Evolutionary conservation across 306 rosid genomes (phyloP).

Genomic region (Quercus parvula): DNA sequence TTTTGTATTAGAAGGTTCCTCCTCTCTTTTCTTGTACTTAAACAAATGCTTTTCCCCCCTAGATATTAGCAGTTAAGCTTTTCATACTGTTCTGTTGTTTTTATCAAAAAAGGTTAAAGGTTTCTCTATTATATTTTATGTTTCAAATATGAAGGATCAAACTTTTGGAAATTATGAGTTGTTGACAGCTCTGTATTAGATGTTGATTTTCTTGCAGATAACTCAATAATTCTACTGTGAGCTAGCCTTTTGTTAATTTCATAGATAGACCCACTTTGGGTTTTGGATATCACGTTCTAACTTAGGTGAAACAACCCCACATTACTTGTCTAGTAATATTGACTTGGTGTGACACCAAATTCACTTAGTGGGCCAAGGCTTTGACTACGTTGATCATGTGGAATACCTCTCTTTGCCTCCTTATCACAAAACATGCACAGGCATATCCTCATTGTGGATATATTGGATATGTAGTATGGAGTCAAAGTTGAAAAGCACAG

Average conservation of each 20-base stretch:
- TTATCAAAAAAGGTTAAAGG: not conserved
- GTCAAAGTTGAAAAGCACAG: not conserved
- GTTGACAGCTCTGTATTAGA: not conserved
- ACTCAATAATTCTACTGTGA: not conserved
- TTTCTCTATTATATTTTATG: not conserved
- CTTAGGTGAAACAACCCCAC: not conserved
- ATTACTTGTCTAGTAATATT: not conserved
- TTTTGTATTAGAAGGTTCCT: constrained; percentile 72
- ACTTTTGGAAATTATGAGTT: not conserved
- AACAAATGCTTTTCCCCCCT: not conserved
- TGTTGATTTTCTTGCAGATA: not conserved
- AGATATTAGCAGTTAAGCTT: not conserved
- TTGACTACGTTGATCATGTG: not conserved
- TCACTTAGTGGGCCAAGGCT: not conserved
- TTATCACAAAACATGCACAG: not conserved
- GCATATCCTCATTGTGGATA: not conserved
- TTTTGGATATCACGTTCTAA: not conserved
- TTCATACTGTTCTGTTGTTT: not conserved
- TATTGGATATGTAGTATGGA: not conserved
- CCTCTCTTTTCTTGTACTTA: constrained; percentile 9
- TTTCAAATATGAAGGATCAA: not conserved
- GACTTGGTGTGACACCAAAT: not conserved
- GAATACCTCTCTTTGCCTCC: constrained; percentile 4
- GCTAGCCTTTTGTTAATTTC: not conserved
- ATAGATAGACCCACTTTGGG: not conserved